phyloP scores from a whole-genome alignment of 441 rosid species.

The Corymbia citriodora region DNA sequence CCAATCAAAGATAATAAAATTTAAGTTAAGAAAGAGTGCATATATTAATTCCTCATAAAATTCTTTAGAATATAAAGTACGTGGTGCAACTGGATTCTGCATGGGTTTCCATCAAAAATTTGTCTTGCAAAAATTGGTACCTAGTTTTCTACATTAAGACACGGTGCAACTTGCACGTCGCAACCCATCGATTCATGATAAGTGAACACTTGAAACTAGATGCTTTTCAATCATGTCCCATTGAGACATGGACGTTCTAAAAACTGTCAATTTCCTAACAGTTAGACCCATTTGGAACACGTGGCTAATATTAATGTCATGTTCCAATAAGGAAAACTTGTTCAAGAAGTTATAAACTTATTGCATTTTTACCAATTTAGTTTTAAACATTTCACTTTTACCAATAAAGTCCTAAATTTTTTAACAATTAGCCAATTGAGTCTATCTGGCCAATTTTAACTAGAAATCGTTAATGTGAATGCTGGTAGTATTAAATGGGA shows the following conservation, averaged over 20 bases:
- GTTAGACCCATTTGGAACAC: background rate
- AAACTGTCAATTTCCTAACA: background rate
- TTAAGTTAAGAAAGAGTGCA: background rate
- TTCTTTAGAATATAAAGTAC: background rate
- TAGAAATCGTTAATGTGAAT: too few relatives aligned
- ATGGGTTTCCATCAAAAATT: background rate
- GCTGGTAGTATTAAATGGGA: fast-evolving
- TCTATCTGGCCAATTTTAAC: too few relatives aligned
- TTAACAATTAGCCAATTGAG: too few relatives aligned
- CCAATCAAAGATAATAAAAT: background rate
- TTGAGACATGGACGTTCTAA: background rate
- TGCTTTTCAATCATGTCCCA: background rate
- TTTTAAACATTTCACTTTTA: too few relatives aligned
- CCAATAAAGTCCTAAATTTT: too few relatives aligned
- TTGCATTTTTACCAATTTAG: too few relatives aligned
- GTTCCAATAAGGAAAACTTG: background rate
- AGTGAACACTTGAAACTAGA: background rate
- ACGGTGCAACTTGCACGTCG: background rate
- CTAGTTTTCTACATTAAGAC: background rate
- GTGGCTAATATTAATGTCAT: background rate
- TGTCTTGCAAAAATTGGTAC: background rate
- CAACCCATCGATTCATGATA: background rate
- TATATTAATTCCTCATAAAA: background rate
- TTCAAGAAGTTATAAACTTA: too few relatives aligned
- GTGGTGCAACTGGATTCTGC: background rate